A percentile compares a stretch with the other conserved stretches of the same genome.
Evolutionary conservation across 257 asterid species (phyloP).

Genomic region (Gentiana dahurica): DNA sequence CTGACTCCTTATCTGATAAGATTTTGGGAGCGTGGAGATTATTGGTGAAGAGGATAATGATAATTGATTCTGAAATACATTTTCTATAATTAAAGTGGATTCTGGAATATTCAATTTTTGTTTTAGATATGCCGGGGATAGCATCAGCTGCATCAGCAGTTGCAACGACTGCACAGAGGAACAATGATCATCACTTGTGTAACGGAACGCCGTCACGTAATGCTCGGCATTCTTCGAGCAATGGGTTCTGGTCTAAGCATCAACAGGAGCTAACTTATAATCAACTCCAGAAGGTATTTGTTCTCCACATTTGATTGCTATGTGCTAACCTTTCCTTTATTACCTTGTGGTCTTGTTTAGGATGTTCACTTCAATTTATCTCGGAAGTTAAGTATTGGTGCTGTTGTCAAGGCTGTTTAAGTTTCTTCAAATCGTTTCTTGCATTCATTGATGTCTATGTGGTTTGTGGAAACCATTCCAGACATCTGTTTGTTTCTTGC

Average conservation of each 20-base stretch:
- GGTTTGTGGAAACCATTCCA: neutral
- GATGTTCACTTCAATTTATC: neutral
- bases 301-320: neutral
- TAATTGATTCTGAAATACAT: slow-evolving; percentile 30
- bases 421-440: neutral
- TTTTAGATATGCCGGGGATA: slow-evolving; percentile 72
- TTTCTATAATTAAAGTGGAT: slow-evolving; percentile 9
- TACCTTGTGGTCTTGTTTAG: neutral
- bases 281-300: slow-evolving; percentile 81
- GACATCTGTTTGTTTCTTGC: neutral
- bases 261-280: slow-evolving; percentile 52
- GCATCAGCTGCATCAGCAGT: slow-evolving; percentile 14
- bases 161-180: slow-evolving; percentile 14
- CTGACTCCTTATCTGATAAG: slow-evolving; percentile 20
- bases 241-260: slow-evolving; percentile 80
- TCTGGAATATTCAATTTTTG: slow-evolving; percentile 9
- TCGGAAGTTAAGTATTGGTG: neutral
- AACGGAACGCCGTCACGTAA: slow-evolving; percentile 32
- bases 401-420: neutral
- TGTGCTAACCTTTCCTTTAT: neutral
- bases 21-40: slow-evolving; percentile 8
- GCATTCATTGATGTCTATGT: neutral
- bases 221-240: slow-evolving; percentile 29
- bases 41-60: slow-evolving; percentile 18
- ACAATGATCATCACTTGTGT: slow-evolving; percentile 26